Conservation (phyloP, 2,329 filamentous ascomycete genomes). For the Calonectria pteridis region DNA sequence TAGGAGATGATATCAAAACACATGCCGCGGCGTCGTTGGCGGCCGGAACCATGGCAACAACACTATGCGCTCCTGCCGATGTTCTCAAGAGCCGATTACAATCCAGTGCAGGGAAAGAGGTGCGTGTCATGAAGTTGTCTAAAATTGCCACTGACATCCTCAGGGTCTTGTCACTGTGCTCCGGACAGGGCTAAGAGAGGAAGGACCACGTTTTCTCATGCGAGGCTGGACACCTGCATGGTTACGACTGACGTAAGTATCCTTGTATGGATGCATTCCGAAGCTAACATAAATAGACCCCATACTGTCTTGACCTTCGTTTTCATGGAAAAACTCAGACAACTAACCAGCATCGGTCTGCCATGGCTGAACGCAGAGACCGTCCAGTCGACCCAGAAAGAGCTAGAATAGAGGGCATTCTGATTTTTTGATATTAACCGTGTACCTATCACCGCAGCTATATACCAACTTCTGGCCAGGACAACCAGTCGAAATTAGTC, state of each 20-base stretch:
- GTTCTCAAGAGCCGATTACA: conserved; percentile 60
- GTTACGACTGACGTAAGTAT: conserved; percentile 56
- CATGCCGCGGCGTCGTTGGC: conserved; percentile 55
- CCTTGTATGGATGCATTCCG: accelerated
- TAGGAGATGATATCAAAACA: conserved; percentile 55
- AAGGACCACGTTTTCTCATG: conserved; percentile 58
- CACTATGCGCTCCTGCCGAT: conserved; percentile 59
- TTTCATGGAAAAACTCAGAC: conserved; percentile 59
- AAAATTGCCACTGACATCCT: background rate
- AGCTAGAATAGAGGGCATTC: conserved; percentile 26
- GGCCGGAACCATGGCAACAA: conserved; percentile 61
- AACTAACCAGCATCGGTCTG: conserved; percentile 45
- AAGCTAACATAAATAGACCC: conserved; percentile 43
- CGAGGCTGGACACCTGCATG: conserved; percentile 61
- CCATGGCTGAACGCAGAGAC: conserved; percentile 31
- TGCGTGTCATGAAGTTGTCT: conserved; percentile 3
- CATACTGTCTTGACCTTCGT: conserved; percentile 61
- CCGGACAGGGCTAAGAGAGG: conserved; percentile 49
- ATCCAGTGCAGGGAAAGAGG: conserved; percentile 43
- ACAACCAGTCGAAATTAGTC: conserved; percentile 69
- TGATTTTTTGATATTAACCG: background rate
- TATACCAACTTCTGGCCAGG: conserved; percentile 61
- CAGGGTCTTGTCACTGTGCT: conserved; percentile 52
- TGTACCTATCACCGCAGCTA: conserved; percentile 18
- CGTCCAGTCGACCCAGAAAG: conserved; percentile 18